Evolutionary conservation across 768 basidiomycete species (phyloP).

Genomic region (Xanthoconium stramineum): DNA sequence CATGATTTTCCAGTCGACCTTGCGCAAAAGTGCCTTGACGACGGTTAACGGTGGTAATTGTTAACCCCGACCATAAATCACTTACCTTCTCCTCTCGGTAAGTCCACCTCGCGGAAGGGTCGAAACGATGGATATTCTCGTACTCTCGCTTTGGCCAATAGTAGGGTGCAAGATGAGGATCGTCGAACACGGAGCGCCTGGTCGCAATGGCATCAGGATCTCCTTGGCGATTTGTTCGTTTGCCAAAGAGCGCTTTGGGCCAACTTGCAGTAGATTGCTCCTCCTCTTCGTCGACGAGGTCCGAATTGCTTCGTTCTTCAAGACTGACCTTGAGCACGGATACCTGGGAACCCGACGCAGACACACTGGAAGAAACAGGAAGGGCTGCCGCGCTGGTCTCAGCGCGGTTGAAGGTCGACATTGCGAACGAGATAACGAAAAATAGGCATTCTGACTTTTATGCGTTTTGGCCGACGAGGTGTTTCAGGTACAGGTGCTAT

Average conservation of each 20-base stretch:
- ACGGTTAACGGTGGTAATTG: background rate
- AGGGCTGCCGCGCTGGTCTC: background rate
- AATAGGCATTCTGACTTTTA: background rate
- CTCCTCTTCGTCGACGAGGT: constrained; percentile 12
- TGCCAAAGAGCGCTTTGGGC: background rate
- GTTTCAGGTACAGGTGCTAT: background rate
- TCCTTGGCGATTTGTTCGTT: background rate
- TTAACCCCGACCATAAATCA: background rate
- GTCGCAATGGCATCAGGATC: constrained; percentile 43
- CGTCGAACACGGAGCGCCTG: constrained; percentile 51
- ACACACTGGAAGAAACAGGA: background rate
- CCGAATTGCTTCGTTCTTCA: background rate
- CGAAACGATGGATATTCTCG: constrained; percentile 56
- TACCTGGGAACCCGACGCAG: background rate
- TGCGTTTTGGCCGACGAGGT: background rate
- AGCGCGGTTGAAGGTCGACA: background rate
- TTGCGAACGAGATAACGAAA: background rate
- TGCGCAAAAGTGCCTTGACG: constrained; percentile 44
- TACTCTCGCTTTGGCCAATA: constrained; percentile 48
- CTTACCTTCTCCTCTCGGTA: constrained; percentile 49
- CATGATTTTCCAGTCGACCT: constrained; percentile 63
- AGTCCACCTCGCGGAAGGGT: constrained; percentile 58
- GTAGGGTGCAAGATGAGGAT: constrained; percentile 34
- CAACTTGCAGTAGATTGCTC: background rate
- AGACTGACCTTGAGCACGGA: background rate